Conservation (phyloP, 192 early-diverging fungal species). For the Entomortierella parvispora region DNA sequence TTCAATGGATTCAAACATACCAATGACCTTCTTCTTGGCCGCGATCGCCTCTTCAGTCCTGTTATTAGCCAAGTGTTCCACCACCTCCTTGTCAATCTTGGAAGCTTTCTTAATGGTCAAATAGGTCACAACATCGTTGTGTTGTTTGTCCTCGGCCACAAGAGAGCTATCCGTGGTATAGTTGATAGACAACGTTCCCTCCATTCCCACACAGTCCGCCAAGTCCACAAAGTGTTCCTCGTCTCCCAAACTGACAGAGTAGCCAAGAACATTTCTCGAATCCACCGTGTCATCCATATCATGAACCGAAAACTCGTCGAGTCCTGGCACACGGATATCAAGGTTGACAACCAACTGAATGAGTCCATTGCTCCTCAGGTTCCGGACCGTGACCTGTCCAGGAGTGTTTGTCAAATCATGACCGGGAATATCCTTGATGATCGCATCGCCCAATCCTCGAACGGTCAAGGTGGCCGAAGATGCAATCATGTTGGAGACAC, state of each 20-base stretch:
- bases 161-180: slow-evolving; percentile 26
- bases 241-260: slow-evolving; percentile 26
- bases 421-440: slow-evolving; percentile 42
- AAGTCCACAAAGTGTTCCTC: slow-evolving; percentile 25
- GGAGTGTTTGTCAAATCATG: slow-evolving; percentile 29
- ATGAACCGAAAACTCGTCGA: slow-evolving; percentile 27
- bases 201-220: slow-evolving; percentile 21
- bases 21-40: slow-evolving; percentile 32
- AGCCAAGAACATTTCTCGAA: slow-evolving; percentile 24
- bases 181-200: slow-evolving; percentile 21
- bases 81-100: slow-evolving; percentile 23
- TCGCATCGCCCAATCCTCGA: slow-evolving; percentile 38
- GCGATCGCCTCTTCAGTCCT: slow-evolving; percentile 23
- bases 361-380: slow-evolving; percentile 39
- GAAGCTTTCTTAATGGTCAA: slow-evolving; percentile 30
- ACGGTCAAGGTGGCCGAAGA: slow-evolving; percentile 25
- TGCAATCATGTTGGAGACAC: slow-evolving; percentile 36
- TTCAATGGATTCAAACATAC: slow-evolving; percentile 17
- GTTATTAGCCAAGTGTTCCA: slow-evolving; percentile 42
- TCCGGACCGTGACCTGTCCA: slow-evolving; percentile 25
- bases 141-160: slow-evolving; percentile 28
- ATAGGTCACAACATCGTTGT: slow-evolving; percentile 29
- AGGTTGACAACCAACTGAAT: slow-evolving; percentile 41
- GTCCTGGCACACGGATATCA: slow-evolving; percentile 36
- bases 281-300: slow-evolving; percentile 31